Evolutionary conservation across 495 filamentous ascomycete genomes (phyloP).

Genomic region (Choiromyces venosus): DNA sequence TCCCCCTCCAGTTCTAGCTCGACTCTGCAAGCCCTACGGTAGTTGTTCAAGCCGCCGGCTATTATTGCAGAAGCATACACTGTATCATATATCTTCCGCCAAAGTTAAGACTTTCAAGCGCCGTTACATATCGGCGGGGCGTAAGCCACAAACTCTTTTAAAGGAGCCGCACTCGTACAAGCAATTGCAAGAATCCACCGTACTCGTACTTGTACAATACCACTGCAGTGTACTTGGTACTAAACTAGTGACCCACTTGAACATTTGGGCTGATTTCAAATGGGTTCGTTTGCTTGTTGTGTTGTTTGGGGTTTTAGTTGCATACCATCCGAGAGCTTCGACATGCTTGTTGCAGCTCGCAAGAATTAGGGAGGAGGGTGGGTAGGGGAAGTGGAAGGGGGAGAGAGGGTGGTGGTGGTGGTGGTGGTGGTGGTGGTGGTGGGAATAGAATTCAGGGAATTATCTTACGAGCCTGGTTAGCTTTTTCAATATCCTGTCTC

Average conservation of each 20-base stretch:
- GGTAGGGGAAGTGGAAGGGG: too few species aligned
- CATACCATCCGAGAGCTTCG: too few species aligned
- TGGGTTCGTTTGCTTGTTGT: neutral
- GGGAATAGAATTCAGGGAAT: too few species aligned
- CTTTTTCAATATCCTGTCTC: conserved; percentile 15
- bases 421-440: too few species aligned
- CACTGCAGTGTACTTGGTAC: too few species aligned
- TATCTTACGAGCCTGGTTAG: neutral
- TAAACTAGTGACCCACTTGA: neutral
- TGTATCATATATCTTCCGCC: neutral
- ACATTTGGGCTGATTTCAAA: neutral
- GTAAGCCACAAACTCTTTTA: neutral
- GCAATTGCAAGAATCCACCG: neutral
- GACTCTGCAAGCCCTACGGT: neutral
- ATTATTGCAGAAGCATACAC: too few species aligned
- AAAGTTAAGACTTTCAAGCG: neutral
- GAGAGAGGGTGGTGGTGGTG: conserved; percentile 24
- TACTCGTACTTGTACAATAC: too few species aligned
- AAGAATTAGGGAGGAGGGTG: too few species aligned
- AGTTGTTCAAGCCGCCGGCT: neutral
- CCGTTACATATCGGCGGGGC: neutral
- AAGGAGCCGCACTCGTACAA: neutral
- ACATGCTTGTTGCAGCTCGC: too few species aligned
- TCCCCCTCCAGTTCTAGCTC: too few species aligned
- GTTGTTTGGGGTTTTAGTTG: too few species aligned